Evolutionary conservation across 768 basidiomycete species (phyloP).

Genomic region (Lanmaoa rubissima): DNA sequence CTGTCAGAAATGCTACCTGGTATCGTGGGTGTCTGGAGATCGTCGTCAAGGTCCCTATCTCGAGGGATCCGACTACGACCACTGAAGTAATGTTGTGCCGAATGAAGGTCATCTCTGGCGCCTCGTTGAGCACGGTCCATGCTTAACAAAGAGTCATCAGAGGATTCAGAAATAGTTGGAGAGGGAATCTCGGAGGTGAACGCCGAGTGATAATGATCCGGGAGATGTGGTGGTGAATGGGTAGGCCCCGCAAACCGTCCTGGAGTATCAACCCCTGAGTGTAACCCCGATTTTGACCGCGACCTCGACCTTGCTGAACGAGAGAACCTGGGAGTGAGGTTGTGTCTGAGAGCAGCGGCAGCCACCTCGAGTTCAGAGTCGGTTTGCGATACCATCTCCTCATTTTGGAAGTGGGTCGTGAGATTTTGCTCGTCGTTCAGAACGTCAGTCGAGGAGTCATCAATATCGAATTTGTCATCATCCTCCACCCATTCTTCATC

Average conservation of each 20-base stretch:
- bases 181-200: constrained; percentile 35
- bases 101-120: constrained; percentile 52
- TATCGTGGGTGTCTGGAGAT: constrained; percentile 60
- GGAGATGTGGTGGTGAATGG: constrained; percentile 44
- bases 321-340: constrained; percentile 29
- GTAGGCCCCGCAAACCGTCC: constrained; percentile 54
- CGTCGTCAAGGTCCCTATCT: constrained; percentile 59
- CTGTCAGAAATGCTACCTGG: constrained; percentile 29
- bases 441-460: constrained; percentile 75
- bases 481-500: constrained; percentile 49
- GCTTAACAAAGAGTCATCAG: constrained; percentile 33
- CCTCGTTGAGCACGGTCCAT: constrained; percentile 44
- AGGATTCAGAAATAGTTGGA: constrained; percentile 41
- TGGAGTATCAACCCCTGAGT: constrained; percentile 64
- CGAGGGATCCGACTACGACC: constrained; percentile 58
- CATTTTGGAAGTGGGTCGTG: constrained; percentile 7
- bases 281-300: constrained; percentile 36
- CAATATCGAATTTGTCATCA: constrained; percentile 89
- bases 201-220: constrained; percentile 13
- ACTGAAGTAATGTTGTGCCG: constrained; percentile 35
- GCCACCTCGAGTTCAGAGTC: constrained; percentile 32
- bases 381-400: constrained; percentile 25
- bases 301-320: constrained; percentile 32
- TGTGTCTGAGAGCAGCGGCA: constrained; percentile 33
- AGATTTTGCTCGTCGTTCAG: constrained; percentile 12